Base-by-base conservation (phyloP, 768 basidiomycete species). In the Pholiota microspora region DNA sequence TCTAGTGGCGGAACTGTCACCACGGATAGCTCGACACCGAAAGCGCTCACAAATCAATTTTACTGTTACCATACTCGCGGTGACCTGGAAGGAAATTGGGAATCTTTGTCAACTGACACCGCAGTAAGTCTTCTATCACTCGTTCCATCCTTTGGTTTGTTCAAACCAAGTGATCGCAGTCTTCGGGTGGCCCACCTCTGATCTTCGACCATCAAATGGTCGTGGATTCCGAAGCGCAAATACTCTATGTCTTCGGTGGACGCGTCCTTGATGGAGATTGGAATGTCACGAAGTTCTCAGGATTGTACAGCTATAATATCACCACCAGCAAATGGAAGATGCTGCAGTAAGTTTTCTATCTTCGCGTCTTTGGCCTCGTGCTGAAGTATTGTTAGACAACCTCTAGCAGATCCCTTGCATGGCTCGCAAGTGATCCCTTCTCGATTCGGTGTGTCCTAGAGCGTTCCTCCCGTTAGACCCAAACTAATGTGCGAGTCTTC, bases 171-270 rank as follows among this genome's bases (percentile, higher is more conserved):
- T 8, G 13, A 34, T 44, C 28, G 12, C 57, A 89, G 89, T 66
- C 74, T 0, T 76, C 78, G 3, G 85, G 83, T 1, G 89, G 89
- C 0, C 90, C 90, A 1, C 84, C 85, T 0, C 70, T 90, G 29
- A 73, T 92, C 35, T 88, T 84, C 59, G 91, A 92, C 64, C 90
- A 92, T 60, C 88, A 90, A 68, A 88, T 92, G 83, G 85, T 74
- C 28, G 81, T 92, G 62, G 90, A 92, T 61, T 77, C 77, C 35
- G 84, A 86, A 3, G 70, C 79, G 0, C 89, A 90, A 64, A 80
- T 84, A 2, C 63, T 93, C 6, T 92, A 91, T 55, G 80, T 90
- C 6, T 88, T 83, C 57, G 90, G 91, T 7, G 91, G 91, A 1
- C 80, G 86, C 13, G 74, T 90, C 3, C 80, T 86, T 13, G 86